Conservation (phyloP, 305 asterid species). For the Coffea humblotiana region DNA sequence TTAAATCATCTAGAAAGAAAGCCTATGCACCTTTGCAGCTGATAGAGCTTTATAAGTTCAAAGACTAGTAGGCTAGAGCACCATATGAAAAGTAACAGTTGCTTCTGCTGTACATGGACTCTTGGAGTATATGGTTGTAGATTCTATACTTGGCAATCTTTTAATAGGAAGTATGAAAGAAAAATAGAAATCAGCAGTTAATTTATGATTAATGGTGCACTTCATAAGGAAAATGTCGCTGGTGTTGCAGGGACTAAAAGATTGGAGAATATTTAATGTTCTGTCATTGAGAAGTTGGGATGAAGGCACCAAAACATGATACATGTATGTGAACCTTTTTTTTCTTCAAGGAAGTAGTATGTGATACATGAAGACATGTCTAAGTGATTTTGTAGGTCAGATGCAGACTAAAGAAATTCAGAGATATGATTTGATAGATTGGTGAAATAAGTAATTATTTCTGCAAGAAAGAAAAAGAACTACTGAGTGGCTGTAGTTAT, state of each 20-base stretch:
- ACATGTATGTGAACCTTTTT: neutral
- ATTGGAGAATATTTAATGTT: neutral
- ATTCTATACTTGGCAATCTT: neutral
- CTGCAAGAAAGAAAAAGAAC: neutral
- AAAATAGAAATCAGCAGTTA: neutral
- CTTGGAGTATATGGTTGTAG: neutral
- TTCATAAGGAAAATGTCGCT: neutral
- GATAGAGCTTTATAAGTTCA: neutral
- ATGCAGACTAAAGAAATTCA: neutral
- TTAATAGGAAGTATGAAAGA: neutral
- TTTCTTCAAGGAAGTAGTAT: neutral
- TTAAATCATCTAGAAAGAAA: neutral
- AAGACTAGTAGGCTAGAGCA: neutral
- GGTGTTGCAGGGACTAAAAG: neutral
- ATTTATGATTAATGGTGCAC: neutral
- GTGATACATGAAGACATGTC: neutral
- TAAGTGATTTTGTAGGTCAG: neutral
- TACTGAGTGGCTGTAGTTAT: neutral
- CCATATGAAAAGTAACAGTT: neutral
- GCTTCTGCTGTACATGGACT: neutral
- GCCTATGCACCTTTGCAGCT: neutral
- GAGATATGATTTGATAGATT: neutral
- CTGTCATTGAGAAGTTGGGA: neutral
- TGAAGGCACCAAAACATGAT: neutral
- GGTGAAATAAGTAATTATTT: neutral